Conservation (phyloP, 2,329 filamentous ascomycete genomes). For the Westerdykella ornata region DNA sequence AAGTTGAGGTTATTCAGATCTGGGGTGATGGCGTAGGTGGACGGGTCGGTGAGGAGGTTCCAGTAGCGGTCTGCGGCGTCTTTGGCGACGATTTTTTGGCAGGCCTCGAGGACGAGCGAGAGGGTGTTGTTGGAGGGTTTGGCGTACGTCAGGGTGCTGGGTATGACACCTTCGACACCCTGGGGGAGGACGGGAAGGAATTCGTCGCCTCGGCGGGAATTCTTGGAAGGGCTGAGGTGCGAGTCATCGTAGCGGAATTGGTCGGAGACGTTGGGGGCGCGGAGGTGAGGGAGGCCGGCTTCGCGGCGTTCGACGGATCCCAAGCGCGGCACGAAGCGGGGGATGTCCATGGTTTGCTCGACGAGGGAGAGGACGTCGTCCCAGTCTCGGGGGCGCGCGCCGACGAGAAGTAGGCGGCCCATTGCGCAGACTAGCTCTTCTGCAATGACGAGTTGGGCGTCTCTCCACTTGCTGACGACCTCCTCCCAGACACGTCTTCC, state of each 20-base stretch:
- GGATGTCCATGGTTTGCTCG: conserved; percentile 75
- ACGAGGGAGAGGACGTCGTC: conserved; percentile 68
- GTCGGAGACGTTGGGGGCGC: conserved; percentile 28
- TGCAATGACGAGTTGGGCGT: conserved; percentile 64
- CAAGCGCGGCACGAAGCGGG: conserved; percentile 46
- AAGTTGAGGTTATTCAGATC: conserved; percentile 64
- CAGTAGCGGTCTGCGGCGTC: conserved; percentile 69
- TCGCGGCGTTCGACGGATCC: conserved; percentile 23
- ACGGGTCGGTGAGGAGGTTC: conserved; percentile 56
- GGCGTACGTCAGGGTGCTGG: conserved; percentile 38
- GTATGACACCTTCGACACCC: conserved; percentile 18
- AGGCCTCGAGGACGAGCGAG: conserved; percentile 60
- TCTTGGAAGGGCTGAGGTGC: conserved; percentile 20
- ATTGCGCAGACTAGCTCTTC: conserved; percentile 74
- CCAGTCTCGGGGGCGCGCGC: conserved; percentile 54
- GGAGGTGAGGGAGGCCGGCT: conserved; percentile 28
- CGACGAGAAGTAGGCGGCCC: conserved; percentile 67
- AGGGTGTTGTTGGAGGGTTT: conserved; percentile 53
- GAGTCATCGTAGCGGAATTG: conserved; percentile 24
- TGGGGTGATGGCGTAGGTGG: conserved; percentile 56
- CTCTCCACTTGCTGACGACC: conserved; percentile 66
- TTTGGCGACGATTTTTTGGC: conserved; percentile 54
- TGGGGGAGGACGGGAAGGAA: conserved; percentile 24
- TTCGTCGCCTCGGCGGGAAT: conserved; percentile 22
- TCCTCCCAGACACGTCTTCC: conserved; percentile 76